Evolutionary conservation across 345 rosid species (phyloP).

Genomic region (Populus davidiana): DNA sequence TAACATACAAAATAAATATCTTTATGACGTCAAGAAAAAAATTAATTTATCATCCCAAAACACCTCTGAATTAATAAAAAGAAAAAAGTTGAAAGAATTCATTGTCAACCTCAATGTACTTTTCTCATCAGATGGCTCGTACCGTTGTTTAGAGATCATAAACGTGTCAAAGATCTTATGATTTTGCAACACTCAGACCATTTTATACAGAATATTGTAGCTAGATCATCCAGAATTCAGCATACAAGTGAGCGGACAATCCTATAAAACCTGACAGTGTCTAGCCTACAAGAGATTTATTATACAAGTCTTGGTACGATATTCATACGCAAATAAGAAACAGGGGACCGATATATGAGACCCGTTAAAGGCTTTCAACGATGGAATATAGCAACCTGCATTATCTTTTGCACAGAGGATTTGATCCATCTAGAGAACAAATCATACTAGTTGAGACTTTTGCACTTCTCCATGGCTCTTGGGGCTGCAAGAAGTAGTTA

Average conservation of each 20-base stretch:
- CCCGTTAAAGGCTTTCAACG: slow-evolving; percentile 7
- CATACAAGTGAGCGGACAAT: not conserved
- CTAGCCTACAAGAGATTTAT: not conserved
- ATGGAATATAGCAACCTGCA: not conserved
- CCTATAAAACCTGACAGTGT: not conserved
- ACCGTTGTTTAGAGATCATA: too few species aligned
- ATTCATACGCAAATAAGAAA: slow-evolving; percentile 3
- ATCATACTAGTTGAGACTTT: slow-evolving; percentile 34
- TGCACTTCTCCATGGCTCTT: slow-evolving; percentile 65
- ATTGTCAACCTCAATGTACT: too few species aligned
- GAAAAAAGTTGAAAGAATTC: too few species aligned
- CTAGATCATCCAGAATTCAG: not conserved
- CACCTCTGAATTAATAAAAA: too few species aligned
- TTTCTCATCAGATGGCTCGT: too few species aligned
- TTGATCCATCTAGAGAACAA: not conserved
- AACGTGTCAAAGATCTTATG: too few species aligned
- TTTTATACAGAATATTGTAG: not conserved
- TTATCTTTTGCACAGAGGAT: not conserved
- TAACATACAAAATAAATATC: too few species aligned
- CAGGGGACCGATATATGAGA: not conserved
- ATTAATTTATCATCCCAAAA: too few species aligned
- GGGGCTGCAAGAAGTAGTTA: slow-evolving; percentile 48
- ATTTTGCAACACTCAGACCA: not conserved
- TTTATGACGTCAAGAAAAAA: too few species aligned
- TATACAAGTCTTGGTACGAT: slow-evolving; percentile 15